These are phyloP conservation scores for Trametes sanguinea DNA, from an alignment of 768 basidiomycete species.

Conservation along the genomic window DNA sequence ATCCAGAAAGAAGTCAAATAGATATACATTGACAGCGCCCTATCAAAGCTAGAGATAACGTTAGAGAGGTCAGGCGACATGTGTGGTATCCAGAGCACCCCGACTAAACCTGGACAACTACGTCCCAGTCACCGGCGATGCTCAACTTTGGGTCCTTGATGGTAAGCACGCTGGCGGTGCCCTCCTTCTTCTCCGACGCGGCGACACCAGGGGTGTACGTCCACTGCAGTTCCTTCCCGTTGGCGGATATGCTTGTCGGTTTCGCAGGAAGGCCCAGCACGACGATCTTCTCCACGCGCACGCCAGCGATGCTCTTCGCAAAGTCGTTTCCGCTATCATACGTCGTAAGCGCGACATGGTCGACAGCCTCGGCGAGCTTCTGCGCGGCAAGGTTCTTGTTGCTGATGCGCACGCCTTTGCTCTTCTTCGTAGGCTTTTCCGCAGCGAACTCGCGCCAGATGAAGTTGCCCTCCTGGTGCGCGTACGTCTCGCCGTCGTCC, in stretches of 20 bases:
- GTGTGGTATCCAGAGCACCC: background rate
- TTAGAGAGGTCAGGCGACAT: background rate
- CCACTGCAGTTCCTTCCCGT: conserved; percentile 61
- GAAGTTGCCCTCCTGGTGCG: conserved; percentile 73
- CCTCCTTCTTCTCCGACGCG: conserved; percentile 60
- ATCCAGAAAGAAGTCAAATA: background rate
- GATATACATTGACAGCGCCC: background rate
- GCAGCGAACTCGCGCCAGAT: conserved; percentile 81
- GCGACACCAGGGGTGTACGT: conserved; percentile 62
- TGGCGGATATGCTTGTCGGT: conserved; percentile 62
- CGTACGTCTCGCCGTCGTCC: conserved; percentile 89
- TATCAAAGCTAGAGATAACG: no score
- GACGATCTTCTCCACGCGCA: conserved; percentile 82
- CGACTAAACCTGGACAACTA: conserved; percentile 35
- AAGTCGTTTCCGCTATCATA: conserved; percentile 67
- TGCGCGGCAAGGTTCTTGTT: conserved; percentile 56
- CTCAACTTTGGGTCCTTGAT: conserved; percentile 74
- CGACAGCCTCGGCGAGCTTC: conserved; percentile 50
- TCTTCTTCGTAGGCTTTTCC: conserved; percentile 45
- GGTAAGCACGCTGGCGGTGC: conserved; percentile 62
- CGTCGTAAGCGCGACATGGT: conserved; percentile 47
- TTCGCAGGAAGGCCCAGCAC: conserved; percentile 68
- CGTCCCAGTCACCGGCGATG: conserved; percentile 65
- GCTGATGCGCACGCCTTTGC: conserved; percentile 46
- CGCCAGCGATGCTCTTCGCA: conserved; percentile 62